Conservation (phyloP, 1,284 basidiomycete species). For the Malassezia nana region DNA sequence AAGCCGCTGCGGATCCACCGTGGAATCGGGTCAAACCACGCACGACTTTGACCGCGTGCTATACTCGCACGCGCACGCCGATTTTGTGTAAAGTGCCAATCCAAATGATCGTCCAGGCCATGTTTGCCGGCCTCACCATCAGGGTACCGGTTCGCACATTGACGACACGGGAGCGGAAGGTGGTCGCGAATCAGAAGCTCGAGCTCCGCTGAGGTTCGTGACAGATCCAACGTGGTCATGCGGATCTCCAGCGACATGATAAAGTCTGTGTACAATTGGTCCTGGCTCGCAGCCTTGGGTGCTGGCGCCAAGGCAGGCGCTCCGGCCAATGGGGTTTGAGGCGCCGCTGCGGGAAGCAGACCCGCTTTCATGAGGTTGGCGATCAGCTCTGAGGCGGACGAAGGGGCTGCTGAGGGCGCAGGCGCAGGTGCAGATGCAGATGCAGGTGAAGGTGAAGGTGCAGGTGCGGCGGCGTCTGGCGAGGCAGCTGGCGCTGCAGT, state of each 20-base stretch:
- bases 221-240: constrained; percentile 63
- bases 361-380: constrained; percentile 40
- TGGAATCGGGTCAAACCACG: constrained; percentile 77
- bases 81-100: constrained; percentile 95
- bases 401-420: constrained; percentile 16
- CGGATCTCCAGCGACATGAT: constrained; percentile 63
- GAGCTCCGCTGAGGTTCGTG: constrained; percentile 56
- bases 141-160: constrained; percentile 80
- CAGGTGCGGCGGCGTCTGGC: constrained; percentile 26
- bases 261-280: constrained; percentile 58
- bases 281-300: constrained; percentile 51
- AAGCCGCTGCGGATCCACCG: constrained; percentile 51
- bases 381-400: constrained; percentile 27
- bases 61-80: constrained; percentile 71
- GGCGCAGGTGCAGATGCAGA: constrained; percentile 40
- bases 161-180: constrained; percentile 75
- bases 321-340: constrained; percentile 10
- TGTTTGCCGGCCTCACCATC: constrained; percentile 64
- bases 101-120: constrained; percentile 76
- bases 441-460: constrained; percentile 37
- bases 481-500: constrained; percentile 25
- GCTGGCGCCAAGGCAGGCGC: constrained; percentile 30
- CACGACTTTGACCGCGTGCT: constrained; percentile 76
- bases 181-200: constrained; percentile 49
- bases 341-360: constrained; percentile 23